Conservation (phyloP, 768 basidiomycete genomes). For the Lepiota brunneoincarnata region DNA sequence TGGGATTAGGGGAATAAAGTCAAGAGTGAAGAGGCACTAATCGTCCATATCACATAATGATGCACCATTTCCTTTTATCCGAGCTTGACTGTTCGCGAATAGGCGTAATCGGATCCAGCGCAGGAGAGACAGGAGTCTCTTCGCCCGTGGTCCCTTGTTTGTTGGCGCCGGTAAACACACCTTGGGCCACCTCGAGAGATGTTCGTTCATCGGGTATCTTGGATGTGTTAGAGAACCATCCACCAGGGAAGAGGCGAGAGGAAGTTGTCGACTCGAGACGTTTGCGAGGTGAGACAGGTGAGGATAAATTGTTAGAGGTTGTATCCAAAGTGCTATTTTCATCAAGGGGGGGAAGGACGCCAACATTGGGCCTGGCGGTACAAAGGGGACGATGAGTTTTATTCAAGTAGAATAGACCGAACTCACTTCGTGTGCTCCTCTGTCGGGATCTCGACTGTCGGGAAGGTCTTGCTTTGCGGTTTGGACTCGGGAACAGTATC, state of each 20-base stretch:
- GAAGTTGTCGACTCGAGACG: conserved; percentile 53
- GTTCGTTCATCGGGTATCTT: conserved; percentile 39
- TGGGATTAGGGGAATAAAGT: background rate
- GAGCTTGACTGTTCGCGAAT: conserved; percentile 12
- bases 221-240: conserved; percentile 41
- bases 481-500: background rate
- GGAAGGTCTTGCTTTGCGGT: background rate
- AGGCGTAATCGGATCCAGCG: conserved; percentile 7
- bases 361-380: background rate
- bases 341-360: background rate
- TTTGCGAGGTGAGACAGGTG: conserved; percentile 25
- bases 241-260: conserved; percentile 57
- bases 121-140: conserved; percentile 9
- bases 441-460: conserved; percentile 3
- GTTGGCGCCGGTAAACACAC: conserved; percentile 37
- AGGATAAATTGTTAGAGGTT: conserved; percentile 14
- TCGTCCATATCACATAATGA: conserved; percentile 14
- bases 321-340: conserved; percentile 3
- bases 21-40: background rate
- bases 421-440: conserved; percentile 5
- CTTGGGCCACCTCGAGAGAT: conserved; percentile 48
- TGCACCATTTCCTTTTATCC: conserved; percentile 15
- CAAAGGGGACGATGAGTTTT: background rate
- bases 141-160: conserved; percentile 19
- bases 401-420: background rate